Conservation (phyloP, 2,329 filamentous ascomycete species). For the Fusarium tanahbumbuense region DNA sequence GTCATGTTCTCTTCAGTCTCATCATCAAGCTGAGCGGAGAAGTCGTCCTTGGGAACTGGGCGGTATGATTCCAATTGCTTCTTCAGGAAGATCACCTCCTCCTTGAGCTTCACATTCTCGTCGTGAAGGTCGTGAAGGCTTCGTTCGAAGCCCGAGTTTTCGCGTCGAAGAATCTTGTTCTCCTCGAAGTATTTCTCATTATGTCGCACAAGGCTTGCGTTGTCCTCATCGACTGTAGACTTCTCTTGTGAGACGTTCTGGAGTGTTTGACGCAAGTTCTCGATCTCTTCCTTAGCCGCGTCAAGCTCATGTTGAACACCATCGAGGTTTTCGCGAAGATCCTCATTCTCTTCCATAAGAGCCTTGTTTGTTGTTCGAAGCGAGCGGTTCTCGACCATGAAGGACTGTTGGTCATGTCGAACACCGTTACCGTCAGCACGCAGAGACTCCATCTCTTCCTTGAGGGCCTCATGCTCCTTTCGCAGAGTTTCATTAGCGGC, state of each 20-base stretch:
- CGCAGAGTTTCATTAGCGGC: constrained; percentile 55
- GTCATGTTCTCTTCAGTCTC: constrained; percentile 66
- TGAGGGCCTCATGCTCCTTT: constrained; percentile 52
- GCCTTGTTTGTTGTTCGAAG: constrained; percentile 56
- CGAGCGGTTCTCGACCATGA: constrained; percentile 59
- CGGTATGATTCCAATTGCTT: constrained; percentile 58
- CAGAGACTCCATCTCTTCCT: constrained; percentile 56
- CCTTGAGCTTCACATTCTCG: constrained; percentile 60
- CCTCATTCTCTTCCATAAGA: constrained; percentile 58
- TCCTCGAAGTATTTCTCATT: constrained; percentile 67
- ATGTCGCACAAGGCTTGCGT: constrained; percentile 64
- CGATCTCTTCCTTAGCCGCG: constrained; percentile 55
- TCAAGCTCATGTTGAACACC: constrained; percentile 57
- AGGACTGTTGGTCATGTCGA: constrained; percentile 57
- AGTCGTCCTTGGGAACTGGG: constrained; percentile 53
- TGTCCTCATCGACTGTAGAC: constrained; percentile 60
- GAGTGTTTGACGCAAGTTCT: constrained; percentile 54
- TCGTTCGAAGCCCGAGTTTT: constrained; percentile 62
- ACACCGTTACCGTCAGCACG: constrained; percentile 57
- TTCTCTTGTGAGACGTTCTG: constrained; percentile 58
- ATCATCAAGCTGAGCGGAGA: constrained; percentile 51
- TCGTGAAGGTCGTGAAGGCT: constrained; percentile 59
- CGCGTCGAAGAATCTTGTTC: constrained; percentile 61
- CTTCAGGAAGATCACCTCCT: constrained; percentile 60
- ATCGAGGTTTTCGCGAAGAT: constrained; percentile 57